Evolutionary conservation across 2,329 filamentous ascomycete species (phyloP), one percentile per base, ranked within the genome.

Genomic region (Hypoxylon sp.): DNA sequence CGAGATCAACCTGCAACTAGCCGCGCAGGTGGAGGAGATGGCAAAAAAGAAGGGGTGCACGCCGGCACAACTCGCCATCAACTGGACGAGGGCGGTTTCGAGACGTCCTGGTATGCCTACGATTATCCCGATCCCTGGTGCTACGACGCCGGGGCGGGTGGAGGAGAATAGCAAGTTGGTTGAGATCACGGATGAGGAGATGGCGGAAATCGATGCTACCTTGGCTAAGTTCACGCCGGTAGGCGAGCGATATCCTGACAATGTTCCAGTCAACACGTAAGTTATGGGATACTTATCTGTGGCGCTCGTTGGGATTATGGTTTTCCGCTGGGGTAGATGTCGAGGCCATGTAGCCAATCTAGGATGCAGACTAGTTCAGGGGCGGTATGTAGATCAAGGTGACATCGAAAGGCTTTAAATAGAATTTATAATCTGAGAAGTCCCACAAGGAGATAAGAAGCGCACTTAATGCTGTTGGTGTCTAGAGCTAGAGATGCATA

Each of bases 111-210:
- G 84, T 87, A 83, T 87, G 87, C 61, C 61, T 10, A 77, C 73
- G 19, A 86, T 92, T 66, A 86, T 92, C 54, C 90, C 90, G 5
- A 91, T 92, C 65, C 90, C 90, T 0, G 90, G 90, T 2, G 87
- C 90, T 8, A 88, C 87, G 0, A 88, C 83, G 5, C 81, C 80
- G 10, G 83, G 80, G 48, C 83, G 89, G 24, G 84, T 92, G 10
- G 74, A 81, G 24, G 90, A 92, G 81, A 92, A 92, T 71, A 79
- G 82, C 47, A 84, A 82, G 70, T 70, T 81, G 31, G 78, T 89
- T 9, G 79, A 83, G 0, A 74, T 90, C 50, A 83, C 80, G 1
- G 80, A 83, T 2, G 81, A 81, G 3, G 88, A 90, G 67, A 75
- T 88, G 76, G 76, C 74, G 6, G 81, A 84, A 70, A 85, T 90